A percentile compares a stretch with the other conserved stretches of the same genome.
These are phyloP conservation scores for Fusarium dimerum DNA, from an alignment of 2,329 filamentous ascomycete genomes.

Conservation along the genomic window DNA sequence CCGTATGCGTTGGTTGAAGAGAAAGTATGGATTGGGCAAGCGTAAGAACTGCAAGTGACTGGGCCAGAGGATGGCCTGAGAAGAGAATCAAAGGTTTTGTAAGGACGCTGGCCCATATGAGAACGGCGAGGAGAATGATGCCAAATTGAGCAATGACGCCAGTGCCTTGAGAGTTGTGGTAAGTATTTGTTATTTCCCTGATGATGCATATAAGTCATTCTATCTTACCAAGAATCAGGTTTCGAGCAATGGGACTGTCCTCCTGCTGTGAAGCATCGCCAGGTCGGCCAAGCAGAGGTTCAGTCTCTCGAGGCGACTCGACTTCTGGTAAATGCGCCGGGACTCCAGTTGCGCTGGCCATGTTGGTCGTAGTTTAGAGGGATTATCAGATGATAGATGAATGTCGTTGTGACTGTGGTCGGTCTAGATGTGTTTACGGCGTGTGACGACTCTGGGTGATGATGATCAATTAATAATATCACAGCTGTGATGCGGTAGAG, in stretches of 20 bases:
- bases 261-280: constrained; percentile 74
- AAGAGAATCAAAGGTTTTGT: constrained; percentile 74
- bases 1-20: constrained; percentile 82
- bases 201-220: neutral
- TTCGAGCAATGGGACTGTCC: constrained; percentile 63
- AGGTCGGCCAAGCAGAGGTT: constrained; percentile 52
- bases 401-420: neutral
- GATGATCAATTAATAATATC: neutral
- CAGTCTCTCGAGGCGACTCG: constrained; percentile 37
- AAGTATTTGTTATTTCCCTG: constrained; percentile 2
- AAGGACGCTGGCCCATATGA: constrained; percentile 79
- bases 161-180: constrained; percentile 60
- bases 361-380: constrained; percentile 33
- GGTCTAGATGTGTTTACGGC: no score
- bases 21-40: constrained; percentile 79
- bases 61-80: constrained; percentile 80
- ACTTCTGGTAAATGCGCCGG: constrained; percentile 48
- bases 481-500: neutral
- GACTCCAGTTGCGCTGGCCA: constrained; percentile 71
- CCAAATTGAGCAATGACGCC: constrained; percentile 79
- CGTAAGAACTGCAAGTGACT: constrained; percentile 68
- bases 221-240: constrained; percentile 70
- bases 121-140: constrained; percentile 69
- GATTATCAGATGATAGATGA: neutral
- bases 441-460: neutral